Evolutionary conservation across 495 filamentous ascomycete genomes (phyloP), one percentile per base, ranked within the genome.

Genomic region (Penicillium turbatum): DNA sequence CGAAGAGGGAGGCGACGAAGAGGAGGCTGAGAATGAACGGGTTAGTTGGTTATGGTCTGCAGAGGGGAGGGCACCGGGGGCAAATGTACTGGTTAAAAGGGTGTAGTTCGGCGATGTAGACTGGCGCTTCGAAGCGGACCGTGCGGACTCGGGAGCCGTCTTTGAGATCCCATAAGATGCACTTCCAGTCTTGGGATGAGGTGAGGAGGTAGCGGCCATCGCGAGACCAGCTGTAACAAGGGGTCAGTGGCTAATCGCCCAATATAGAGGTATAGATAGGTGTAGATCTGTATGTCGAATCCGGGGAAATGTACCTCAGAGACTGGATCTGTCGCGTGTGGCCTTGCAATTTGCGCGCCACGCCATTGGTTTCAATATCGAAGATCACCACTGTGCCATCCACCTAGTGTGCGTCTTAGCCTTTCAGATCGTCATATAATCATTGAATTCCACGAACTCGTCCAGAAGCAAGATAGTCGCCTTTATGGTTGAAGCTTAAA

Each of bases 311-410:
- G 78, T 48, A 48, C 81, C 81, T 85, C 17, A 97, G 67, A 11
- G 88, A 93, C 54, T 93, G 90, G 36, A 97, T 88, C 62, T 93
- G 90, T 54, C 86, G 78, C 15, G 88, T 92, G 72, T 99, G 93
- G 6, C 93, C 93, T 48, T 88, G 82, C 31, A 97, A 78, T 68
- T 97, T 97, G 50, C 90, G 85, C 36, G 93, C 93, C 15, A 97
- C 86, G 34, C 92, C 91, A 76, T 92, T 93, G 26, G 95, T 97
- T 66, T 97, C 95, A 37, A 97, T 79, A 65, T 99, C 93, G 76
- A 96, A 99, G 48, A 99, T 87, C 31, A 96, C 87, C 40, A 97
- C 87, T 13, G 86, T 91, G 57, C 93, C 93, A 72, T 97, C 92
- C 54, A 88, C 76, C 81, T 86, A 62, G 42, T 49, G 29, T 17